Base-by-base conservation (phyloP, 768 basidiomycete species). In the Tylopilus plumbeoviolaceoides region DNA sequence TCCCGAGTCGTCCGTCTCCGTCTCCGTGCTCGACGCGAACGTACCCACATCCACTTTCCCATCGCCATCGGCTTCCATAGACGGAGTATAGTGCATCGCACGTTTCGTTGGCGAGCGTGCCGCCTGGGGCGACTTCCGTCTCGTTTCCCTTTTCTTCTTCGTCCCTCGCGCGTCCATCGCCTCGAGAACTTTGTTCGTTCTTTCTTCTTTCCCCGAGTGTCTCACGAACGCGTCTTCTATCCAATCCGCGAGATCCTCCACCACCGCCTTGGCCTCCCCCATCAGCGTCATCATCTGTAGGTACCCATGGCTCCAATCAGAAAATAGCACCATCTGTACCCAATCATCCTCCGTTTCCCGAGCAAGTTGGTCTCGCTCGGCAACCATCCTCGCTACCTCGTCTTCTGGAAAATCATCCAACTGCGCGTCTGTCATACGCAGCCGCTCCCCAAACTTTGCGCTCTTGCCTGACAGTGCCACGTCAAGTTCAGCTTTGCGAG, bases 241-340 rank as follows among this genome's bases (percentile, higher is more conserved):
- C 94, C 95, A 98, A 53, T 90, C 90, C 10, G 87, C 95, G 55
- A 94, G 75, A 57, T 91, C 88, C 56, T 83, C 78, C 58, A 95
- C 85, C 20, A 86, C 88, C 51, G 79, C 81, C 63, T 78, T 81
- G 15, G 89, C 91, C 61, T 95, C 93, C 39, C 71, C 74, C 83
- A 99, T 89, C 60, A 98, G 69, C 21, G 81, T 73, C 36, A 87
- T 80, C 95, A 99, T 99, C 74, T 97, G 95, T 61, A 95, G 78
- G 73, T 93, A 98, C 35, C 93, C 95, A 69, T 97, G 94, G 62
- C 91, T 92, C 97, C 95, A 98, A 44, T 95, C 95, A 28, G 90
- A 89, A 70, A 95, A 91, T 51, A 98, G 80, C 58, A 90, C 84
- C 77, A 93, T 85, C 67, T 89, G 87, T 20, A 97, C 92, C 94